Evolutionary conservation across 2,329 filamentous ascomycete species (phyloP), one percentile per base, ranked within the genome.

Genomic region (Exophiala mesophila): DNA sequence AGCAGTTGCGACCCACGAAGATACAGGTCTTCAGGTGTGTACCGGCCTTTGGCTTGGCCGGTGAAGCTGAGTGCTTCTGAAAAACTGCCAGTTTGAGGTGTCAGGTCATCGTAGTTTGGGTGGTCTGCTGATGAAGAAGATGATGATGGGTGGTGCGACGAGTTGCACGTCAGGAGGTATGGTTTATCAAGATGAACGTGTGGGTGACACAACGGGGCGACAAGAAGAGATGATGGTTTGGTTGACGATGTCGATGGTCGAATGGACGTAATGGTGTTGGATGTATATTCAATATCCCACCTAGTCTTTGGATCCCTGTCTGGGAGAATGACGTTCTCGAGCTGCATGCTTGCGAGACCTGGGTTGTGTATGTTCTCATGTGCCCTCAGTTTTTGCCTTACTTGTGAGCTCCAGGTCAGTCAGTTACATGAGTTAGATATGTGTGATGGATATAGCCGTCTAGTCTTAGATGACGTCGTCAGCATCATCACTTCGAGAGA

Each of bases 151-250:
- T 42, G 44, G 18, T 44, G 45, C 8, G 41, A 36, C 20, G 17
- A 36, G 43, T 55, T 48, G 34, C 45, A 44, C 13, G 57, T 63
- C 46, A 67, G 59, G 9, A 70, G 53, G 48, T 63, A 67, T 19
- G 63, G 60, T 53, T 68, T 70, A 47, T 87, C 83, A 19, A 87
- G 69, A 56, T 87, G 83, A 37, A 87, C 76, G 52, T 87, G 83
- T 5, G 83, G 81, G 56, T 87, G 83, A 52, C 81, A 85, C 3
- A 87, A 70, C 6, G 73, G 70, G 3, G 79, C 77, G 36, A 78
- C 59, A 4, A 63, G 57, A 19, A 64, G 56, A 1, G 51, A 46
- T 16, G 53, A 36, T 3, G 53, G 48, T 12, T 41, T 31, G 31
- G 40, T 16, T 12, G 33, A 26, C 13, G 20, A 30, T 13, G 18